Evolutionary conservation across 805 yeast genomes (phyloP).

Genomic region (Candida chauliodis): DNA sequence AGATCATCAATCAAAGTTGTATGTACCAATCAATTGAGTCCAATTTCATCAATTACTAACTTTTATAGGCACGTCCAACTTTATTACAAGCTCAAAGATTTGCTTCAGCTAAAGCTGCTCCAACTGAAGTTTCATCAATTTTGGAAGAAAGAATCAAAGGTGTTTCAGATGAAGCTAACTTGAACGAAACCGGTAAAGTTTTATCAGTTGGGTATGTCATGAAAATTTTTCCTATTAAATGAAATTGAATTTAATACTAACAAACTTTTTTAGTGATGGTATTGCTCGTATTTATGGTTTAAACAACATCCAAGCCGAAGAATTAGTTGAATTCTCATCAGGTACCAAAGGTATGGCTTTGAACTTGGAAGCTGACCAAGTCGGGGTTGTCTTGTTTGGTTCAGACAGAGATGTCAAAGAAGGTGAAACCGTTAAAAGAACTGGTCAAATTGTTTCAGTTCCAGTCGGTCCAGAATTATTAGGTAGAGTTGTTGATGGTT

Average conservation of each 20-base stretch:
- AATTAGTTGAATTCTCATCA: slow-evolving; percentile 97
- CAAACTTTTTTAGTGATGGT: slow-evolving; percentile 77
- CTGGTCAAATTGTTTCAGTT: slow-evolving; percentile 98
- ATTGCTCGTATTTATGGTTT: slow-evolving; percentile 99
- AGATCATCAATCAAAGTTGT: slow-evolving; percentile 31
- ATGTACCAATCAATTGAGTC: slow-evolving; percentile 17
- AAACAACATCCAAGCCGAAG: slow-evolving; percentile 99
- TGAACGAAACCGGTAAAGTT: slow-evolving; percentile 99
- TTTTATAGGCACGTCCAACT: slow-evolving; percentile 67
- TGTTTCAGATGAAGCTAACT: slow-evolving; percentile 94
- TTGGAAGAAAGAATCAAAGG: slow-evolving; percentile 99
- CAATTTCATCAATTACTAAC: slow-evolving; percentile 24
- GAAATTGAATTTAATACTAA: slow-evolving; percentile 31
- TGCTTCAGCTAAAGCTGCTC: slow-evolving; percentile 96
- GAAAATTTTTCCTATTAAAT: neutral
- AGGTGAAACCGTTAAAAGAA: slow-evolving; percentile 99
- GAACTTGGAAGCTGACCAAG: slow-evolving; percentile 99
- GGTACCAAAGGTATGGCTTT: slow-evolving; percentile 99
- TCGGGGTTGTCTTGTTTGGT: slow-evolving; percentile 99
- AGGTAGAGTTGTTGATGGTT: slow-evolving; percentile 99
- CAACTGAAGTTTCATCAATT: slow-evolving; percentile 98
- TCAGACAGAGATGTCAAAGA: slow-evolving; percentile 97
- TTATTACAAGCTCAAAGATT: slow-evolving; percentile 66
- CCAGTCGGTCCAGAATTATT: slow-evolving; percentile 97
- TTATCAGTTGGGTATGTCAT: slow-evolving; percentile 86